Evolutionary conservation across 139 green algal genomes (phyloP), one percentile per base, ranked within the genome.

Genomic region (Monoraphidium neglectum): DNA sequence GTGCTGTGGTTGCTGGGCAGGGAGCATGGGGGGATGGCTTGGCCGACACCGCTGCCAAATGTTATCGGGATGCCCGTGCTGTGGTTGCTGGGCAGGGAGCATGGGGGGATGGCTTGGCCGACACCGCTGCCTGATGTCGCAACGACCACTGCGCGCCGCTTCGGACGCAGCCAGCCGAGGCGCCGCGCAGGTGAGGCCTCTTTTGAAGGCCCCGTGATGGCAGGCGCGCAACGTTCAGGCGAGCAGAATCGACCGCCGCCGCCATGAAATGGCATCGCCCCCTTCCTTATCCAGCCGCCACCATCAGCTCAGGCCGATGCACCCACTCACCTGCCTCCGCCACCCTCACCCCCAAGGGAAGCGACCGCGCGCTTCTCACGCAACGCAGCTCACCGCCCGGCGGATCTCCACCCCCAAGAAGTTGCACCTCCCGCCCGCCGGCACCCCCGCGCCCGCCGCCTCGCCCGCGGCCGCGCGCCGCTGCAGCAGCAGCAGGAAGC

Each of bases 381-480:
- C 13, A 1, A 38, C 26, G 33, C 13, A n/a, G 70, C 74, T 30
- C 63, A 91, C 86, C 67, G 84, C 72, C 32, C 81, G 51, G 0
- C 92, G 80, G 30, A 98, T 96, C 69, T 98, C 94, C 37, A 98
- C 56, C 2, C 94, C 94, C 38, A 98, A 80, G 63, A 90, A 84
- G 81, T 98, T 97, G 70, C 38, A 82, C 76, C 13, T 5, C 26
- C 23, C 28, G 4, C 40, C 12, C 37, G 43, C 5, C 4, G 35
- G 40, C 33, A 21, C 26, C 6, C 13, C 30, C 32, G 16, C 21
- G 40, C 49, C 46, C 64, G 56, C 63, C 69, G 37, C 28, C 60
- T 53, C 46, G 67, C 33, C 65, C 59, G 63, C 78, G 62, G 46
- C 54, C 76, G 65, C 21, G 74, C 40, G 28, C 46, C 62, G 66